Evolutionary conservation across 805 yeast genomes (phyloP).

Genomic region (Martiniozyma abietophila): DNA sequence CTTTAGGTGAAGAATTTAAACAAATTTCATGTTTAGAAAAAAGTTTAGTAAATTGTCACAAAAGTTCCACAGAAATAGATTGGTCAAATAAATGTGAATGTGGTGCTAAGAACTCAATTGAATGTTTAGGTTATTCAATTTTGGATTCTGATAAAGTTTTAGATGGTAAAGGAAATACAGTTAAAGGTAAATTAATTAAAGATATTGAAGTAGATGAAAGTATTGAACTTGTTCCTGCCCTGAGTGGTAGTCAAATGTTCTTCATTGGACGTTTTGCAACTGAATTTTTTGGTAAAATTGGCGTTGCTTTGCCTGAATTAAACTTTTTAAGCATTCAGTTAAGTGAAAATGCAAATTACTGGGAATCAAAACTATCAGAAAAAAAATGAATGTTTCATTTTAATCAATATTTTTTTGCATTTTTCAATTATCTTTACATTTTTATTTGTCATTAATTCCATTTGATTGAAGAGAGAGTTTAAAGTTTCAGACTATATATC

Average conservation of each 20-base stretch:
- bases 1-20: constrained; percentile 67
- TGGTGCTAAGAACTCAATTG: constrained; percentile 28
- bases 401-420: no score
- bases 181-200: constrained; percentile 11
- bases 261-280: constrained; percentile 78
- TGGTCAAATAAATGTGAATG: constrained; percentile 21
- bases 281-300: constrained; percentile 60
- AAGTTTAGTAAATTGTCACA: constrained; percentile 11
- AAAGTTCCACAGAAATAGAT: constrained; percentile 19
- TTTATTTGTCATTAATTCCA: no score
- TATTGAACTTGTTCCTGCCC: constrained; percentile 34
- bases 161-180: constrained; percentile 1
- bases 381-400: no score
- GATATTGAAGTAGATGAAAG: constrained; percentile 33
- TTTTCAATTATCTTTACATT: no score
- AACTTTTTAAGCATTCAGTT: constrained; percentile 47
- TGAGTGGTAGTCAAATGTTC: constrained; percentile 69
- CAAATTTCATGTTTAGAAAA: constrained; percentile 51
- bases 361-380: constrained; percentile 29
- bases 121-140: not conserved
- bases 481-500: no score
- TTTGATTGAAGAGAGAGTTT: no score
- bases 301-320: constrained; percentile 52
- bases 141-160: constrained; percentile 5
- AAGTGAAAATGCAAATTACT: constrained; percentile 42